Percentiles rank a stretch among this genome's conserved stretches.
phyloP scores from a whole-genome alignment of 2,329 filamentous ascomycete genomes.

The Xylaria hypoxylon region DNA sequence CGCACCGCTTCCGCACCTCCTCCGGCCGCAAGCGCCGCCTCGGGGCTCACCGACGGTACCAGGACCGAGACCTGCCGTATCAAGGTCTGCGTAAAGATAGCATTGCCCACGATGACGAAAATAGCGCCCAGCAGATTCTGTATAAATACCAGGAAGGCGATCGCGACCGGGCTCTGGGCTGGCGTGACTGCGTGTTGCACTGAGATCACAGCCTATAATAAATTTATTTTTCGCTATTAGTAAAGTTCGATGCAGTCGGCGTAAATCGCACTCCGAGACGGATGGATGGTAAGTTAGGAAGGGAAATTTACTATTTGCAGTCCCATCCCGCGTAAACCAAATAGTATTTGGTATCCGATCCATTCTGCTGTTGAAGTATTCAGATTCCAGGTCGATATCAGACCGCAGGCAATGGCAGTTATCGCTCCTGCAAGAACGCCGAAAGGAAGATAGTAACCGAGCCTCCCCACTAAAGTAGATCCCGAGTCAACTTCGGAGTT shows the following conservation, averaged over 20 bases:
- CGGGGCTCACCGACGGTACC: slow-evolving; percentile 18
- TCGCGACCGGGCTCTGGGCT: slow-evolving; percentile 8
- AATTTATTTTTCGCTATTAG: not conserved
- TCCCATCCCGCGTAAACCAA: slow-evolving; percentile 17
- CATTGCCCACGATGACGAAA: slow-evolving; percentile 12
- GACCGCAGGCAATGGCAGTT: slow-evolving; percentile 15
- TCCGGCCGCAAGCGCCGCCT: slow-evolving; percentile 20
- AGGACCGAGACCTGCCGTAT: not conserved
- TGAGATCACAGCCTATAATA: slow-evolving; percentile 21
- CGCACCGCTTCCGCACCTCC: slow-evolving; percentile 25
- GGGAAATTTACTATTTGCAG: slow-evolving; percentile 12
- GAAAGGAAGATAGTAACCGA: slow-evolving; percentile 28
- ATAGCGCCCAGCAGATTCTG: slow-evolving; percentile 5
- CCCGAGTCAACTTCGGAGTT: slow-evolving; percentile 5
- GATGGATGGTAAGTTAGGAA: not conserved
- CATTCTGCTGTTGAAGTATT: slow-evolving; percentile 13
- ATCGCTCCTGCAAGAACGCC: slow-evolving; percentile 7
- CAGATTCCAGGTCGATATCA: slow-evolving; percentile 21
- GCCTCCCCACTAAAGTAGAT: slow-evolving; percentile 5
- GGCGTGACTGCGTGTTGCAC: slow-evolving; percentile 20
- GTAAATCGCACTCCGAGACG: not conserved
- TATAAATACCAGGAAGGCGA: slow-evolving; percentile 18
- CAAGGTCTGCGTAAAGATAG: slow-evolving; percentile 22
- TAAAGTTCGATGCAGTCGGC: not conserved
- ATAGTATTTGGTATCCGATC: slow-evolving; percentile 28